Evolutionary conservation across 2,329 filamentous ascomycete species (phyloP), one percentile per base, ranked within the genome.

Genomic region (Byssochlamys sp.): DNA sequence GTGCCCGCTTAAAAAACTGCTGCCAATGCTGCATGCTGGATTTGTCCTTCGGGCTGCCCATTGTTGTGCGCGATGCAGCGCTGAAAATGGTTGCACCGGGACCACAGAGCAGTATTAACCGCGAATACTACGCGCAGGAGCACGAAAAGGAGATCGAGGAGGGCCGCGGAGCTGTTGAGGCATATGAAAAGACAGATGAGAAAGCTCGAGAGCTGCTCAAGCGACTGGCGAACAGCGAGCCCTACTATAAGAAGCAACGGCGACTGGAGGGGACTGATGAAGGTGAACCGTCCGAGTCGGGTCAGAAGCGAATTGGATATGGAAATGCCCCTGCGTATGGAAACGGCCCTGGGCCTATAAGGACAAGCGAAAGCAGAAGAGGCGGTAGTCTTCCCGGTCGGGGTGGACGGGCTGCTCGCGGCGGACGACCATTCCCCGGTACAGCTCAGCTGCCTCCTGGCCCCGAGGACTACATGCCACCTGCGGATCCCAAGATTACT

Each of bases 1-100:
- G 94, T 78, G 92, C 94, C 25, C 88, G 94, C 51, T 81, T 97
- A 64, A 99, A 99, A 77, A 99, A 99, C 78, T 97, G 94, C 78
- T 99, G 94, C 70, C 94, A 99, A 78, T 92, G 88, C 76, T 99
- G 94, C 79, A 97, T 97, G 90, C 86, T 99, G 55, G 94, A 99
- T 80, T 78, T 99, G 59, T 92, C 90, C 11, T 99, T 97, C 69
- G 95, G 94, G 26, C 80, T 99, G 28, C 94, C 94, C 10, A 95
- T 99, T 68, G 89, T 91, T 12, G 89, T 99, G 58, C 86, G 94
- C 69, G 94, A 99, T 78, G 94, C 94, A 2, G 94, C 95, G 4
- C 80, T 99, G 62, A 97, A 97, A 79, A 96, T 99, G 88, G 89
- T 97, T 49, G 91, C 92, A 0, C 91, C 94, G 0, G 94, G 94